Percentiles rank a stretch among this genome's conserved stretches.
Evolutionary conservation across 2,329 filamentous ascomycete genomes (phyloP).

Genomic region (Alternaria incomplexa): DNA sequence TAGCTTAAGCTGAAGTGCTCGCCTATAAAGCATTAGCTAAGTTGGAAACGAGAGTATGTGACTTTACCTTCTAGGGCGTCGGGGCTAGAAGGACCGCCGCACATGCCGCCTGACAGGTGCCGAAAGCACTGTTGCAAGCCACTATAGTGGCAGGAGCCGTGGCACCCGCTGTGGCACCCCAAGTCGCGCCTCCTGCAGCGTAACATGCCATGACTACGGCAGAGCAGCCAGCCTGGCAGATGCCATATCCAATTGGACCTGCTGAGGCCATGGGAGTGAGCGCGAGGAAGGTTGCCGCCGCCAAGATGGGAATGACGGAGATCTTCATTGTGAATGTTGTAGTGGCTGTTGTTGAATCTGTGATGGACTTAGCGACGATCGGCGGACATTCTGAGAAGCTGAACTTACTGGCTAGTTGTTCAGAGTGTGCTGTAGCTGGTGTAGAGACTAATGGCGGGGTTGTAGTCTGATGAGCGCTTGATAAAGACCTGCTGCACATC

Average conservation of each 20-base stretch:
- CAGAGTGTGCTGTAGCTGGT: neutral
- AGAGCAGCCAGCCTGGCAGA: constrained; percentile 58
- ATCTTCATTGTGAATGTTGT: neutral
- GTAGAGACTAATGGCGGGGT: neutral
- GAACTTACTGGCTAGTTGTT: neutral
- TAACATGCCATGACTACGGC: constrained; percentile 56
- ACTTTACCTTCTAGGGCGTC: constrained; percentile 28
- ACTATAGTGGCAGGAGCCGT: constrained; percentile 51
- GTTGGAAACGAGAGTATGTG: neutral
- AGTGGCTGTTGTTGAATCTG: neutral
- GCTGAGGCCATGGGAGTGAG: constrained; percentile 12
- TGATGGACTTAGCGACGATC: neutral
- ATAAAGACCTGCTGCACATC: neutral
- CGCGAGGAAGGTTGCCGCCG: neutral
- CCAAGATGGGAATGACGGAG: neutral
- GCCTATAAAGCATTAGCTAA: neutral
- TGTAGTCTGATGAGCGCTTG: neutral
- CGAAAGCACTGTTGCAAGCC: constrained; percentile 55
- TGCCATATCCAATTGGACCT: constrained; percentile 50
- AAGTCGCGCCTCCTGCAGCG: constrained; percentile 52
- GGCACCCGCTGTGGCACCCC: constrained; percentile 48
- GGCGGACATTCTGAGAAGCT: neutral
- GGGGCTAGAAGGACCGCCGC: constrained; percentile 44
- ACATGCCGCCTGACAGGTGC: constrained; percentile 56
- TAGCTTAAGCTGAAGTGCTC: neutral